Evolutionary conservation across 805 yeast genomes (phyloP).

Genomic region (Maudiozyma turicensis): DNA sequence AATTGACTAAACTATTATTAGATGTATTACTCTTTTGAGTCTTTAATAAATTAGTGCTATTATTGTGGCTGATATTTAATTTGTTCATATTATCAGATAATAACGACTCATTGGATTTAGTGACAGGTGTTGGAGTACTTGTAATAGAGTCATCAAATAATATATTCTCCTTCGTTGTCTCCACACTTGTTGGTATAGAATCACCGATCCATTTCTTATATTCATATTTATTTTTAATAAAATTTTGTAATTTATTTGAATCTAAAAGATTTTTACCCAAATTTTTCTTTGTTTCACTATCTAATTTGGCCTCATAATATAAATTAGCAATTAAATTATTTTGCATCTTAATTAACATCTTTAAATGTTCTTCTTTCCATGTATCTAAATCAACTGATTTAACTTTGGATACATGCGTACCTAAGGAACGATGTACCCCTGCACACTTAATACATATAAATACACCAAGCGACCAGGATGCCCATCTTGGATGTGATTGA

Average conservation of each 20-base stretch:
- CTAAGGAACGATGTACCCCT: conserved; percentile 91
- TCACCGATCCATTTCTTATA: conserved; percentile 77
- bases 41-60: background rate
- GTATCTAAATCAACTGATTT: conserved; percentile 91
- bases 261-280: conserved; percentile 40
- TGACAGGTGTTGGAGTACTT: background rate
- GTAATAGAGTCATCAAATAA: background rate
- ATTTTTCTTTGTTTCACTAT: conserved; percentile 3
- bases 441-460: conserved; percentile 92
- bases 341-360: conserved; percentile 78
- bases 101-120: background rate
- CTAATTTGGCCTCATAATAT: conserved; percentile 73
- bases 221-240: conserved; percentile 87
- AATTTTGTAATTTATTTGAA: conserved; percentile 75
- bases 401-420: conserved; percentile 89
- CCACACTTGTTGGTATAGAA: background rate
- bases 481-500: conserved; percentile 92
- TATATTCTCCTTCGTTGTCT: background rate
- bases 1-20: conserved; percentile 1
- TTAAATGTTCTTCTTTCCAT: conserved; percentile 91
- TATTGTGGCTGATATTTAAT: background rate
- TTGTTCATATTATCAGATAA: background rate
- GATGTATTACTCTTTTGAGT: background rate
- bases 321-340: conserved; percentile 59
- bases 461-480: conserved; percentile 90